phyloP scores from a whole-genome alignment of 2,329 filamentous ascomycete genomes.

The Botrytis deweyae region DNA sequence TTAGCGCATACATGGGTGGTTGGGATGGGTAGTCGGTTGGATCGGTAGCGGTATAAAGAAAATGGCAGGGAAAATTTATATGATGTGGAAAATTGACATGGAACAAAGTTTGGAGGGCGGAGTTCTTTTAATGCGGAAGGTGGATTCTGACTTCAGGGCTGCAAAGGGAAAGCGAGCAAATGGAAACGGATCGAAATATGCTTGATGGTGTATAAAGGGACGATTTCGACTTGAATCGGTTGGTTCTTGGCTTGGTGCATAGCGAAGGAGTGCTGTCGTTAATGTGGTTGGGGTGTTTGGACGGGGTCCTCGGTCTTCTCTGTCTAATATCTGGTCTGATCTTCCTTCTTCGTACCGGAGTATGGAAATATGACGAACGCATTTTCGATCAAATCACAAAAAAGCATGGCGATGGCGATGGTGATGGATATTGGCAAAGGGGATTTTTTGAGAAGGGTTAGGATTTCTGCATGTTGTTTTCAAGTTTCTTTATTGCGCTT shows the following conservation, averaged over 20 bases:
- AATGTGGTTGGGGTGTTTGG: conserved; percentile 26
- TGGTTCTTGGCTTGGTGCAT: conserved; percentile 33
- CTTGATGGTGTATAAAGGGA: conserved; percentile 26
- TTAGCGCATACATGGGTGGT: conserved; percentile 24
- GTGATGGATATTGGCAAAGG: conserved; percentile 21
- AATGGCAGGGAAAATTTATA: conserved; percentile 32
- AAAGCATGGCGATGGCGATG: conserved; percentile 25
- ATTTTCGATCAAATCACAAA: conserved; percentile 22
- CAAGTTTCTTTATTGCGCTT: conserved; percentile 7
- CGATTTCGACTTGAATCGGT: conserved; percentile 19
- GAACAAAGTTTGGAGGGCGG: conserved; percentile 34
- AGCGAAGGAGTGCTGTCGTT: conserved; percentile 33
- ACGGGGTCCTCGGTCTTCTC: conserved; percentile 26
- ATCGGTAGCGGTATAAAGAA: conserved; percentile 37
- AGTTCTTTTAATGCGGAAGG: conserved; percentile 42
- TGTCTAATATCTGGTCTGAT: conserved; percentile 19
- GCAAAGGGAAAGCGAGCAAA: conserved; percentile 26
- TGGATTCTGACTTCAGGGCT: conserved; percentile 31
- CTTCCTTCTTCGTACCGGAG: conserved; percentile 15
- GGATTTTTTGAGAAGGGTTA: conserved; percentile 16
- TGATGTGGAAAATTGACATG: conserved; percentile 34
- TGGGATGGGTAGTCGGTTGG: conserved; percentile 30
- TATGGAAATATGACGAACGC: conserved; percentile 18
- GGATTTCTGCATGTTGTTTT: conserved; percentile 21
- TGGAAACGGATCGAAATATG: conserved; percentile 24